A percentile compares a stretch with the other conserved stretches of the same genome.
Conservation (phyloP, 2,329 filamentous ascomycete genomes). For the Phialocephala sp. region DNA sequence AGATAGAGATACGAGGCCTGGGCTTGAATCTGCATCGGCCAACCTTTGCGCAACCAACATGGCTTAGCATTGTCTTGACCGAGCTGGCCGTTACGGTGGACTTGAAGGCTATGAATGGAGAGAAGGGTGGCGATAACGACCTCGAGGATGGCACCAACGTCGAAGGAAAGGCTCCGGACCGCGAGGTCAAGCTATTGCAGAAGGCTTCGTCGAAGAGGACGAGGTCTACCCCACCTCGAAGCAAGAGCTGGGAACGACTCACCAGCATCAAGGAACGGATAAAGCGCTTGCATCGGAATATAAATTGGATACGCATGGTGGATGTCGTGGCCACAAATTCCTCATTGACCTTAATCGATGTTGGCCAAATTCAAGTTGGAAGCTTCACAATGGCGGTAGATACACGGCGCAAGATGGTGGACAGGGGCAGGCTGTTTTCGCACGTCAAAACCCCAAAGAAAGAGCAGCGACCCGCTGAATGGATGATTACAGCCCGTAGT, state of each 20-base stretch:
- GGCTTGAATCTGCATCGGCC: slow-evolving; percentile 89
- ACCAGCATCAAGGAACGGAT: slow-evolving; percentile 82
- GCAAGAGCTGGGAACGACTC: slow-evolving; percentile 80
- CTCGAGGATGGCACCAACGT: slow-evolving; percentile 36
- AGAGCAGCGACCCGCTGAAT: slow-evolving; percentile 82
- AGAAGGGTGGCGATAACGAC: slow-evolving; percentile 33
- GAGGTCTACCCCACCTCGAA: slow-evolving; percentile 52
- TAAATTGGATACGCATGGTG: slow-evolving; percentile 87
- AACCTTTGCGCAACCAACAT: slow-evolving; percentile 96
- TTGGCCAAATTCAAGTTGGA: slow-evolving; percentile 85
- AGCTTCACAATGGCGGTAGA: slow-evolving; percentile 87
- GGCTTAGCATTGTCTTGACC: slow-evolving; percentile 87
- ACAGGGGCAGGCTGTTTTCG: slow-evolving; percentile 86
- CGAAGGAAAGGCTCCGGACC: slow-evolving; percentile 36
- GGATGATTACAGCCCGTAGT: slow-evolving; percentile 86
- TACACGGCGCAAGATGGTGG: slow-evolving; percentile 88
- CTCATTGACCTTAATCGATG: slow-evolving; percentile 75
- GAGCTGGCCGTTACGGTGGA: slow-evolving; percentile 88
- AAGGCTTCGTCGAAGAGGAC: slow-evolving; percentile 33
- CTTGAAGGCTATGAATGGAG: slow-evolving; percentile 65
- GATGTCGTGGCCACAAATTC: slow-evolving; percentile 87
- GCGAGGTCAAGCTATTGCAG: slow-evolving; percentile 30
- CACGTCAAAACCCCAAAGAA: slow-evolving; percentile 70
- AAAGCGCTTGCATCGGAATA: slow-evolving; percentile 83
- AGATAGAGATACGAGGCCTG: slow-evolving; percentile 86